Evolutionary conservation across 2,329 filamentous ascomycete genomes (phyloP).

Genomic region (Kalaharituber pfeilii): DNA sequence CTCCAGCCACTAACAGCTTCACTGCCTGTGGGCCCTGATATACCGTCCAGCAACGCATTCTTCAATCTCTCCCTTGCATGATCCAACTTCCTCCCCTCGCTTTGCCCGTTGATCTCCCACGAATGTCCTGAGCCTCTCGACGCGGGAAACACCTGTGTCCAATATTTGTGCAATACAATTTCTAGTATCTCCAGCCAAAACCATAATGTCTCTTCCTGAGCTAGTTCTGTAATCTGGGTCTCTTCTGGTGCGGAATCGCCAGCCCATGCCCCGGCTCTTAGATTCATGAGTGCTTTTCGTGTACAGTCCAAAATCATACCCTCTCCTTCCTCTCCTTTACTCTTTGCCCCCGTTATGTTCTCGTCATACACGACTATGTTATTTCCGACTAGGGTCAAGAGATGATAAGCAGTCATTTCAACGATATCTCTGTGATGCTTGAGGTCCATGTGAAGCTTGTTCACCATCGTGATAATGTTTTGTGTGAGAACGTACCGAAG

Average conservation of each 20-base stretch:
- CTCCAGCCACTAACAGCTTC: neutral
- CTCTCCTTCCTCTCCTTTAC: no score
- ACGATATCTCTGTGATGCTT: no score
- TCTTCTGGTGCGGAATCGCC: neutral
- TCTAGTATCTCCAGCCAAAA: constrained; percentile 19
- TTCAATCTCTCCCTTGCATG: constrained; percentile 7
- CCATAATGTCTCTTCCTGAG: constrained; percentile 15
- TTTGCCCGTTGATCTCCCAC: neutral
- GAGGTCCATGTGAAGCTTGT: no score
- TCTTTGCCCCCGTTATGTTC: neutral
- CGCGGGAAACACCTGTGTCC: neutral
- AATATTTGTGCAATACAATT: constrained; percentile 4
- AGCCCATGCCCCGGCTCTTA: neutral
- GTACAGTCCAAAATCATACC: no score
- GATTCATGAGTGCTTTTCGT: neutral
- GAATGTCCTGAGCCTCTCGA: neutral
- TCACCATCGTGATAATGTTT: no score
- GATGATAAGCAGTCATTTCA: neutral
- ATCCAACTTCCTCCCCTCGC: constrained; percentile 1
- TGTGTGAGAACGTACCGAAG: neutral
- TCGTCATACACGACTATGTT: neutral
- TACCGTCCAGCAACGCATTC: constrained; percentile 2
- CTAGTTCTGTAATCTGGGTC: neutral
- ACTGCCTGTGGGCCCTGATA: neutral
- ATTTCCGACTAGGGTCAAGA: neutral